A percentile compares a stretch with the other conserved stretches of the same genome.
phyloP scores from a whole-genome alignment of 2,329 filamentous ascomycete genomes.

The Plenodomus biglobosus region DNA sequence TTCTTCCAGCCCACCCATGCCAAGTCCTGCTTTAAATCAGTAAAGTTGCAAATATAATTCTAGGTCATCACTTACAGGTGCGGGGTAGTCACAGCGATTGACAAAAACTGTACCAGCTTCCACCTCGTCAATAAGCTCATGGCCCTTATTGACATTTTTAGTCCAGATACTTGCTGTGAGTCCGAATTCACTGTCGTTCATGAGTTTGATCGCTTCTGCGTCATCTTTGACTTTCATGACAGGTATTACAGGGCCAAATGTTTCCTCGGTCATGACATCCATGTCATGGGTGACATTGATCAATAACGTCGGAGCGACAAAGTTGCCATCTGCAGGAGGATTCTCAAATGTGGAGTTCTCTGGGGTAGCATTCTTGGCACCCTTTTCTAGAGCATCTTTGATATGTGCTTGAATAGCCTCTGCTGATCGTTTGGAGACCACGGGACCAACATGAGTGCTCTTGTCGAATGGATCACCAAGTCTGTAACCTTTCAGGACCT shows the following conservation, averaged over 20 bases:
- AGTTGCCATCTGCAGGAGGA: constrained; percentile 79
- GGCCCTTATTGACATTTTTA: constrained; percentile 74
- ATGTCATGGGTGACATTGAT: constrained; percentile 78
- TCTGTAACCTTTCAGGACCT: constrained; percentile 75
- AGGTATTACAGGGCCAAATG: constrained; percentile 89
- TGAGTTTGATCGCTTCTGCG: constrained; percentile 75
- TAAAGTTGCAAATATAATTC: neutral
- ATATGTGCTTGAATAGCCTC: constrained; percentile 77
- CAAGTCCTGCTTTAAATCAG: constrained; percentile 63
- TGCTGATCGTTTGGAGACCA: constrained; percentile 79
- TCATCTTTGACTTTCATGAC: constrained; percentile 84
- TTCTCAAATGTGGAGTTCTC: constrained; percentile 74
- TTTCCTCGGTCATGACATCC: constrained; percentile 90
- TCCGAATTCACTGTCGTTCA: constrained; percentile 95
- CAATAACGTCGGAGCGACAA: constrained; percentile 81
- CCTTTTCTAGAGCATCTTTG: constrained; percentile 77
- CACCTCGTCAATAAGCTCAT: constrained; percentile 75
- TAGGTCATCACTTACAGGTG: constrained; percentile 67
- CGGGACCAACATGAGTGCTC: constrained; percentile 80
- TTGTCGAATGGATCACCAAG: constrained; percentile 85
- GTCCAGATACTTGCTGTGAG: constrained; percentile 98
- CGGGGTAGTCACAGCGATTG: constrained; percentile 90
- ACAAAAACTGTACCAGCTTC: constrained; percentile 96
- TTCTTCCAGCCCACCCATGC: constrained; percentile 99
- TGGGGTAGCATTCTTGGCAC: constrained; percentile 82